Base-by-base conservation (phyloP, 129 eudicot genomes). In the Helichrysum umbraculigerum region DNA sequence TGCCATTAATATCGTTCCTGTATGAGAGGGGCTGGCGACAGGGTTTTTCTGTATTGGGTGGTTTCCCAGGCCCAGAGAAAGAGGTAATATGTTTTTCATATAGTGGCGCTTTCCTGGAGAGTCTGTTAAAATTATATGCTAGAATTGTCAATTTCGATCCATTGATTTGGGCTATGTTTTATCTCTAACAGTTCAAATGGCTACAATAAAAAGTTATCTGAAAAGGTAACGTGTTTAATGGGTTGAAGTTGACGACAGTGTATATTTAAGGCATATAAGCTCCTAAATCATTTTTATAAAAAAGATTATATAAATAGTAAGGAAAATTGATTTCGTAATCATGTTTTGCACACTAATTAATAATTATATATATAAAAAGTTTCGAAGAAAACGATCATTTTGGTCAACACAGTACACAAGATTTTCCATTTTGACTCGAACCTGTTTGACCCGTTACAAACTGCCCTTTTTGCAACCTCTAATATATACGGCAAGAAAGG, bases 11-110 rank as follows among this genome's bases (percentile, higher is more conserved):
- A 74, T 90, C 96, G 5, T 90, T 79, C 74, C 86, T 93, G 21
- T 93, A 93, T 66, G 98, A 93, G 86, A 86, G 97, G 73, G 98
- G 98, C 8, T 93, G 96, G 97, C 85, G 98, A 63, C 97, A 88
- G 76, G 79, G 81, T 67, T 93, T 93, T 80, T 71, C 86, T 16
- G 1, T 81, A 58, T 74, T 70, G 82, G 93, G 96, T 76, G 98
- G 97, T 82, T 93, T 88, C 69, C 97, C 93, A 2, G 98, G 98
- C 67, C 90, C 97, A 70, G 82, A 91, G 70, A 81, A 81, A 69
- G 97, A 93, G 97, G 98, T 91, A 50, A 79, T 51, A 76, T 51
- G 32, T 21, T 51, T 29, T 59, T 21, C 33, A 20, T 68, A 1
- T 0, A 5, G 20, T 15, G 25, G 41, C n/a, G 17, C n/a, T n/a